These are phyloP conservation scores for Zygosaccharomyces gambellarensis DNA, from an alignment of 805 yeast genomes.

Conservation along the genomic window DNA sequence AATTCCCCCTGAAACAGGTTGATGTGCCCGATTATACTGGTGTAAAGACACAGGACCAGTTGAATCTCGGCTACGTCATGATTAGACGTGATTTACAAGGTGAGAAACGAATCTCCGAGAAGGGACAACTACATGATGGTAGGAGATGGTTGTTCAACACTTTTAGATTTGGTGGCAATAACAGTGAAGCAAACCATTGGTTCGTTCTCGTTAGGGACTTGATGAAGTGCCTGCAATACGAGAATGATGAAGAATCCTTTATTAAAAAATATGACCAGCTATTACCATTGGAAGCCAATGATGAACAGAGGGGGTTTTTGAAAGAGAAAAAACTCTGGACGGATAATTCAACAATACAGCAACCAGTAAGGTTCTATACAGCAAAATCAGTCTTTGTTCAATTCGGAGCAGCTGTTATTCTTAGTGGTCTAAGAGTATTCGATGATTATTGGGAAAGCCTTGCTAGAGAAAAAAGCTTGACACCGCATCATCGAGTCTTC, in stretches of 20 bases:
- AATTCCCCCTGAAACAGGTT: slow-evolving; percentile 20
- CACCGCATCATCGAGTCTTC: slow-evolving; percentile 43
- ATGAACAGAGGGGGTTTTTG: slow-evolving; percentile 38
- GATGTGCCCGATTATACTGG: slow-evolving; percentile 19
- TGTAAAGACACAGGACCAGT: slow-evolving; percentile 7
- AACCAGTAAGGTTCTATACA: slow-evolving; percentile 33
- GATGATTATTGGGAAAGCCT: slow-evolving; percentile 56
- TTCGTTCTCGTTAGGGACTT: slow-evolving; percentile 35
- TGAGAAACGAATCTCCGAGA: slow-evolving; percentile 40
- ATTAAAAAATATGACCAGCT: slow-evolving; percentile 40
- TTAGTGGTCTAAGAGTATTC: slow-evolving; percentile 43
- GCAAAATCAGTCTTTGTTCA: slow-evolving; percentile 43
- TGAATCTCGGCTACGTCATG: slow-evolving; percentile 15
- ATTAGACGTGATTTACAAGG: slow-evolving; percentile 40
- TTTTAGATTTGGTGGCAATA: slow-evolving; percentile 36
- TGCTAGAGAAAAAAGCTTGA: slow-evolving; percentile 41
- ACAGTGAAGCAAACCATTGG: not conserved
- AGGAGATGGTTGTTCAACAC: slow-evolving; percentile 39
- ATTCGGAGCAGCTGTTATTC: slow-evolving; percentile 48
- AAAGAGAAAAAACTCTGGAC: slow-evolving; percentile 29
- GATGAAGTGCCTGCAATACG: slow-evolving; percentile 40
- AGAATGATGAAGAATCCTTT: slow-evolving; percentile 41
- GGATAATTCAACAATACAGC: slow-evolving; percentile 7
- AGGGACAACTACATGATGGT: slow-evolving; percentile 39
- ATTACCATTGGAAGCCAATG: slow-evolving; percentile 35